phyloP scores from a whole-genome alignment of 2,329 filamentous ascomycete species.

The Colletotrichum liaoningense region DNA sequence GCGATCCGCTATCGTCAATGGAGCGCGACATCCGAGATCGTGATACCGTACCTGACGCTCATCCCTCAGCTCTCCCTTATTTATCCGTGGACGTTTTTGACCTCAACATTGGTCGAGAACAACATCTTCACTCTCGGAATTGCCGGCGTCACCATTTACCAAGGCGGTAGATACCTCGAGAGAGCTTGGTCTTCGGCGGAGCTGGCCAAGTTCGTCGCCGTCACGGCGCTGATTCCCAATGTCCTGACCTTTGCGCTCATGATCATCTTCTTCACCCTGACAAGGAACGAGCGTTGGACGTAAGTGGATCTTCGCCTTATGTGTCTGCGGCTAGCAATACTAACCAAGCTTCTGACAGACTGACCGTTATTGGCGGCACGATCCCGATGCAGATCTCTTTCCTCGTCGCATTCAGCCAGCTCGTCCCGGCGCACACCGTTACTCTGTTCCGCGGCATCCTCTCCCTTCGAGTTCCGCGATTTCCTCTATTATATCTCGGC shows the following conservation, averaged over 20 bases:
- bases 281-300: conserved; percentile 75
- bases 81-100: conserved; percentile 94
- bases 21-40: conserved; percentile 70
- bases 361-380: conserved; percentile 88
- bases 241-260: conserved; percentile 78
- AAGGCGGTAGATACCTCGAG: conserved; percentile 95
- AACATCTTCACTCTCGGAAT: conserved; percentile 89
- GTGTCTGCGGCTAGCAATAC: neutral
- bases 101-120: conserved; percentile 89
- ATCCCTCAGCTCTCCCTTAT: conserved; percentile 85
- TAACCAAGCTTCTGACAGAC: conserved; percentile 57
- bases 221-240: conserved; percentile 85
- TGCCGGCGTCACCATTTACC: conserved; percentile 83
- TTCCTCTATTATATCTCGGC: conserved; percentile 80
- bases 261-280: conserved; percentile 78
- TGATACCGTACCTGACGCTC: conserved; percentile 88
- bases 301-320: conserved; percentile 55
- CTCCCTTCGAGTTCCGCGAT: conserved; percentile 84
- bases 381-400: conserved; percentile 92
- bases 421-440: conserved; percentile 96
- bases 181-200: conserved; percentile 94
- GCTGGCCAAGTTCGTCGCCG: conserved; percentile 88
- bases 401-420: conserved; percentile 96
- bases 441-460: conserved; percentile 90
- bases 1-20: conserved; percentile 80